Base-by-base conservation (phyloP, 1,284 basidiomycete genomes). In the Binderoboletus segoi region DNA sequence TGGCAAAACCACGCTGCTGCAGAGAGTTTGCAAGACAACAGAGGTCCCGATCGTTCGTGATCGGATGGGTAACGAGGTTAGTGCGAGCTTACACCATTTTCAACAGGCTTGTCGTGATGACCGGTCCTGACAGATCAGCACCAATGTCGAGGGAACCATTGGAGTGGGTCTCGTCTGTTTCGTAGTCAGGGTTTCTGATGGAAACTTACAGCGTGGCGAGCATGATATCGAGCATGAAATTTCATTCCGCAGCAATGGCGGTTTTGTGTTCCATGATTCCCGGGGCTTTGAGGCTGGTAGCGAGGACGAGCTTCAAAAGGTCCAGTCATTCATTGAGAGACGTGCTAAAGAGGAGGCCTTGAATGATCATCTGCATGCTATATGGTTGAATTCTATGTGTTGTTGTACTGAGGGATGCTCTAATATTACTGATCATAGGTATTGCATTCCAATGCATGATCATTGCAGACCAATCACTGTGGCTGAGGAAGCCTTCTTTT, bases 201-300 rank as follows among this genome's bases (percentile, higher is more conserved):
- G 28, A 1, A 1, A 8, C 3, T 15, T 32, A 20, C n/a, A 73
- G 73, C 66, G 70, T 35, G 69, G 69, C n/a, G 40, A 60, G n/a
- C 73, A 75, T 13, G 15, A 71, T 40, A 74, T 75, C 44, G 58
- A 71, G 12, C 53, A 70, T 24, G 65, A 67, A 38, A 61, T 75
- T 43, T 53, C 66, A 0, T 75, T 72, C 28, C 3, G 24, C 5
- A 61, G 48, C 37, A 63, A 55, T 32, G 16, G 24, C n/a, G 32
- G 30, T 15, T 61, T 70, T 53, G 52, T 72, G 1, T 70, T 72
- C 54, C 70, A 72, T 37, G 68, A 72, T 46, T 72, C 70, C 71
- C 11, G 13, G 4, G 33, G 16, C 33, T 35, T 35, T 12, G 13
- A 35, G 48, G 54, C 65, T 15, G 67, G 67, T 16, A 46, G 52